Conservation (phyloP, 352 stramenopile species). For the Globisporangium spinosum region DNA sequence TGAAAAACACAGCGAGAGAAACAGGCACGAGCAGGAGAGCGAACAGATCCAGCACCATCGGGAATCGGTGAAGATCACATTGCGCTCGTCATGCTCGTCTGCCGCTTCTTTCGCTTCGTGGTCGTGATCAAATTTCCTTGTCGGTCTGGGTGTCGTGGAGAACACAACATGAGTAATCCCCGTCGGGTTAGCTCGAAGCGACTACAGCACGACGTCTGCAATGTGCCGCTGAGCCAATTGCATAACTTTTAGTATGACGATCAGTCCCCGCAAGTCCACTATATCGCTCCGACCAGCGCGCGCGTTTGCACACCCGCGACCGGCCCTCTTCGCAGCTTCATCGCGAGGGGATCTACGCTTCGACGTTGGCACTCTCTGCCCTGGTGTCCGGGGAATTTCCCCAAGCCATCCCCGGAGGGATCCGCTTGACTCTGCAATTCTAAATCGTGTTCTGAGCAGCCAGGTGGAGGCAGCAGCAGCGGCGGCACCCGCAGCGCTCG, state of each 20-base stretch:
- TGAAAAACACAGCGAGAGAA: slow-evolving; percentile 8
- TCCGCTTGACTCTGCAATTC: slow-evolving; percentile 90
- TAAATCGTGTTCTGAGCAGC: slow-evolving; percentile 86
- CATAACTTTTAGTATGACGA: slow-evolving; percentile 92
- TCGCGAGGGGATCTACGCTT: slow-evolving; percentile 76
- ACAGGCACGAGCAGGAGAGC: background rate
- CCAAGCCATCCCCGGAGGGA: slow-evolving; percentile 55
- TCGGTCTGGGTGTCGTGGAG: slow-evolving; percentile 74
- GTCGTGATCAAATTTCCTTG: slow-evolving; percentile 23
- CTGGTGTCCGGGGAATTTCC: slow-evolving; percentile 90
- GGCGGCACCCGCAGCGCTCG: background rate
- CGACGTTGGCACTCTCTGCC: slow-evolving; percentile 82
- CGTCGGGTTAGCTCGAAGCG: slow-evolving; percentile 87
- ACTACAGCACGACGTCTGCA: slow-evolving; percentile 58
- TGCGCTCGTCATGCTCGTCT: background rate
- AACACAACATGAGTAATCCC: slow-evolving; percentile 92
- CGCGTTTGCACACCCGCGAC: slow-evolving; percentile 8
- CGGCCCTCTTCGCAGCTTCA: slow-evolving; percentile 61
- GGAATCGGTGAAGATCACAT: background rate
- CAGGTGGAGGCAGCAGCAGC: background rate
- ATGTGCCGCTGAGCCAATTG: slow-evolving; percentile 81
- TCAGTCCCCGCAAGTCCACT: slow-evolving; percentile 75
- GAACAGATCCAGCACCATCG: background rate
- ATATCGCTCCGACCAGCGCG: slow-evolving; percentile 21
- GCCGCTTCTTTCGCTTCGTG: background rate